phyloP scores from a whole-genome alignment of 73 alveolate genomes.

The Diophrys sp. region DNA sequence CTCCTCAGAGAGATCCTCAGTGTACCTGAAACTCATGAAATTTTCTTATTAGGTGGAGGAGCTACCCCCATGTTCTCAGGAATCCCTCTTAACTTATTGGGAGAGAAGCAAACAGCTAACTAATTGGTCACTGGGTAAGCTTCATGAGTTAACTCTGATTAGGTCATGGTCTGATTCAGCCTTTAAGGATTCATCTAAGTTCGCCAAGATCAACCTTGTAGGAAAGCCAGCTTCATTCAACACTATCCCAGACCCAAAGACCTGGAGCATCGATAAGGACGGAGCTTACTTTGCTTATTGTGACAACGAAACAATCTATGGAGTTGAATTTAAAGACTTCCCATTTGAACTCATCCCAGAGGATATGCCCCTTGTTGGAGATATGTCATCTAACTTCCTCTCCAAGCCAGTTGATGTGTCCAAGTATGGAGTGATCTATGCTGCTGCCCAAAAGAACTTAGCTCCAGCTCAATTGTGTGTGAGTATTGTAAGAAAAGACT shows the following conservation, averaged over 20 bases:
- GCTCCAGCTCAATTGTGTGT: conserved; percentile 75
- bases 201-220: conserved; percentile 58
- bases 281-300: conserved; percentile 79
- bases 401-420: conserved; percentile 66
- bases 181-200: conserved; percentile 72
- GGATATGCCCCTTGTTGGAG: conserved; percentile 64
- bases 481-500: conserved; percentile 67
- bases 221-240: conserved; percentile 50
- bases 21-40: conserved; percentile 69
- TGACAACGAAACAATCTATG: conserved; percentile 87
- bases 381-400: conserved; percentile 71
- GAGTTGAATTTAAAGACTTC: conserved; percentile 75
- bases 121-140: conserved; percentile 70
- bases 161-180: conserved; percentile 68
- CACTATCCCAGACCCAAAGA: conserved; percentile 56
- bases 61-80: conserved; percentile 79
- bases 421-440: conserved; percentile 73
- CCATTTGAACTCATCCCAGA: conserved; percentile 57
- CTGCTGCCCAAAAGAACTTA: conserved; percentile 77
- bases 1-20: conserved; percentile 64
- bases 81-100: conserved; percentile 73
- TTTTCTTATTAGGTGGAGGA: conserved; percentile 83
- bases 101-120: conserved; percentile 66
- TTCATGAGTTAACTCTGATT: too few relatives aligned
- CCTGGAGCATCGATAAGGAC: conserved; percentile 73